A percentile compares a stretch with the other conserved stretches of the same genome.
phyloP scores from a whole-genome alignment of 2,329 filamentous ascomycete genomes.

The Didymella exigua region DNA sequence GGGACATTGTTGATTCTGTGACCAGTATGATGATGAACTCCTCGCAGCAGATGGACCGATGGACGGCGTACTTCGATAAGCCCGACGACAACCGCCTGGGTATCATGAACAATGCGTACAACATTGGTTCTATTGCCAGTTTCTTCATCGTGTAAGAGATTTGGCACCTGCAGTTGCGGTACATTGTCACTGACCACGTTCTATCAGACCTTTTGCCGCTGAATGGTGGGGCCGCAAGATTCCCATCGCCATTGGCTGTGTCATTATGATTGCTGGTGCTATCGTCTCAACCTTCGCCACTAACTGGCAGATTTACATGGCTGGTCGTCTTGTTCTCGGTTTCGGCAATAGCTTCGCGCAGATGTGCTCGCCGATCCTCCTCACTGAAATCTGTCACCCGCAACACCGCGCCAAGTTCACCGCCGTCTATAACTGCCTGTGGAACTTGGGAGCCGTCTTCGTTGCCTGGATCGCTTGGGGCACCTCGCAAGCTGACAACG shows the following conservation, averaged over 20 bases:
- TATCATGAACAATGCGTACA: slow-evolving; percentile 54
- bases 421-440: slow-evolving; percentile 70
- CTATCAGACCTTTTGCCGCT: slow-evolving; percentile 41
- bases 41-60: slow-evolving; percentile 49
- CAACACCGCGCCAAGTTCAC: slow-evolving; percentile 70
- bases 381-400: slow-evolving; percentile 70
- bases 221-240: slow-evolving; percentile 52
- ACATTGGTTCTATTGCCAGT: slow-evolving; percentile 48
- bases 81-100: slow-evolving; percentile 50
- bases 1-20: neutral
- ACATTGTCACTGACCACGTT: neutral
- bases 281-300: slow-evolving; percentile 33
- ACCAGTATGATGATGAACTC: slow-evolving; percentile 53
- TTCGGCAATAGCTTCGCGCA: slow-evolving; percentile 71
- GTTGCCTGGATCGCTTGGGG: slow-evolving; percentile 64
- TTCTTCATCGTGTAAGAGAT: slow-evolving; percentile 36
- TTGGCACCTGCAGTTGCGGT: neutral
- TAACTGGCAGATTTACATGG: slow-evolving; percentile 57
- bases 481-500: slow-evolving; percentile 45
- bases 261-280: slow-evolving; percentile 54
- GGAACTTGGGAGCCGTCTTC: slow-evolving; percentile 64
- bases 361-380: slow-evolving; percentile 67
- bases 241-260: slow-evolving; percentile 50
- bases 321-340: slow-evolving; percentile 66
- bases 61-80: slow-evolving; percentile 47